Conservation (phyloP, 371 early-diverging fungal genomes). For the Mortierella sp. region DNA sequence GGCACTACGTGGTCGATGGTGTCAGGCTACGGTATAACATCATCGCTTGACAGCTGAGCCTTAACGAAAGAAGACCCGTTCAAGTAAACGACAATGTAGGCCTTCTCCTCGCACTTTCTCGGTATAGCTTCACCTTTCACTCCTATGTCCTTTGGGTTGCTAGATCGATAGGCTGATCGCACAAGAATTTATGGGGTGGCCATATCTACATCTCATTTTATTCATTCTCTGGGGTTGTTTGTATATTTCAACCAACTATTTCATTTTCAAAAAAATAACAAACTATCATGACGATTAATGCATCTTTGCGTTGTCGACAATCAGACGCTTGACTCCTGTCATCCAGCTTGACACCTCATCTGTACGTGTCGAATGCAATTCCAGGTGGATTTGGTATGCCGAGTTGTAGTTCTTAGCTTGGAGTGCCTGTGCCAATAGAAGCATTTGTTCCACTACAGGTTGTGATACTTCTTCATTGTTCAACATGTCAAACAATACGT, state of each 20-base stretch:
- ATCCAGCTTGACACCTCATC: conserved; percentile 71
- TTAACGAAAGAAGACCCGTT: too few relatives aligned
- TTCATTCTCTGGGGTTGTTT: not conserved
- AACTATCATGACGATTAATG: conserved; percentile 18
- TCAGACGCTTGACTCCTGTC: conserved; percentile 72
- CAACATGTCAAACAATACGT: conserved; percentile 80
- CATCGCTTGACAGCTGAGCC: too few relatives aligned
- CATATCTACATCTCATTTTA: not conserved
- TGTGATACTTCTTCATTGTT: conserved; percentile 75
- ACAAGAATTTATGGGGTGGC: too few relatives aligned
- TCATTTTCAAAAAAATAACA: conserved; percentile 1
- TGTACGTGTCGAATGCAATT: conserved; percentile 66
- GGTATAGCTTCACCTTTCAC: too few relatives aligned
- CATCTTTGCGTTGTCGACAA: conserved; percentile 55
- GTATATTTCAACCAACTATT: not conserved
- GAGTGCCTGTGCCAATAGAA: conserved; percentile 66
- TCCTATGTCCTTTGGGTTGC: too few relatives aligned
- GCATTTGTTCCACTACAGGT: conserved; percentile 67
- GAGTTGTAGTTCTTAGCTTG: conserved; percentile 64
- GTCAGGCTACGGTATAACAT: too few relatives aligned
- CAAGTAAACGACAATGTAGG: too few relatives aligned
- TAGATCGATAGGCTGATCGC: too few relatives aligned
- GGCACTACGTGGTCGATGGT: too few relatives aligned
- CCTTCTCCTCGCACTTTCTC: too few relatives aligned
- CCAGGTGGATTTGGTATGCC: conserved; percentile 63